These are phyloP conservation scores for Cytauxzoon felis DNA, from an alignment of 169 alveolate species.

Conservation along the genomic window DNA sequence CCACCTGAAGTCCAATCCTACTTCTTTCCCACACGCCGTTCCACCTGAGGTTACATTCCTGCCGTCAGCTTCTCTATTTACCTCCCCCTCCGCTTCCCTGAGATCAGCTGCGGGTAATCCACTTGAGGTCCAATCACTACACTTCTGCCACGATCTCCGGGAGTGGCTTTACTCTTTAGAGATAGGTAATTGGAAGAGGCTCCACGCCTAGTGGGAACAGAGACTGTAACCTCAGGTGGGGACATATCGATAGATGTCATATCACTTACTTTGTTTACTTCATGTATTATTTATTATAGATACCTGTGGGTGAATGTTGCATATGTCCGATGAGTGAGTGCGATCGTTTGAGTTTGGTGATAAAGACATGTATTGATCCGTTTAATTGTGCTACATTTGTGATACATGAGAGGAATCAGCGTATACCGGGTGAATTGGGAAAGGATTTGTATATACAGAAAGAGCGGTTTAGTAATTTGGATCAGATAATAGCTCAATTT, in stretches of 20 bases:
- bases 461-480: slow-evolving; percentile 67
- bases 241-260: neutral
- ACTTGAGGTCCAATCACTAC: too few relatives aligned
- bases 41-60: too few relatives aligned
- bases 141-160: too few relatives aligned
- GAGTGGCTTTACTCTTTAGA: too few relatives aligned
- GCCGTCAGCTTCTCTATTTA: too few relatives aligned
- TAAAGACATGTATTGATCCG: slow-evolving; percentile 75
- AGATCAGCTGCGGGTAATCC: too few relatives aligned
- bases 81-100: too few relatives aligned
- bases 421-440: slow-evolving; percentile 63
- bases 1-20: too few relatives aligned
- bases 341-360: slow-evolving; percentile 66
- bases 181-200: too few relatives aligned
- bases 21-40: too few relatives aligned
- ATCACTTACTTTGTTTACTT: neutral
- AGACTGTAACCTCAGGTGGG: neutral
- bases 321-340: slow-evolving; percentile 72
- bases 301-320: slow-evolving; percentile 73
- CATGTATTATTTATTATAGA: slow-evolving; percentile 3
- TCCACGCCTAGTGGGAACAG: too few relatives aligned
- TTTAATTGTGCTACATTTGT: slow-evolving; percentile 69
- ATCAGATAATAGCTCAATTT: slow-evolving; percentile 71
- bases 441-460: slow-evolving; percentile 61
- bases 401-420: slow-evolving; percentile 69